Percentiles rank a stretch among this genome's conserved stretches.
phyloP scores from a whole-genome alignment of 148 eudicot species.

The Hydrangea macrophylla region DNA sequence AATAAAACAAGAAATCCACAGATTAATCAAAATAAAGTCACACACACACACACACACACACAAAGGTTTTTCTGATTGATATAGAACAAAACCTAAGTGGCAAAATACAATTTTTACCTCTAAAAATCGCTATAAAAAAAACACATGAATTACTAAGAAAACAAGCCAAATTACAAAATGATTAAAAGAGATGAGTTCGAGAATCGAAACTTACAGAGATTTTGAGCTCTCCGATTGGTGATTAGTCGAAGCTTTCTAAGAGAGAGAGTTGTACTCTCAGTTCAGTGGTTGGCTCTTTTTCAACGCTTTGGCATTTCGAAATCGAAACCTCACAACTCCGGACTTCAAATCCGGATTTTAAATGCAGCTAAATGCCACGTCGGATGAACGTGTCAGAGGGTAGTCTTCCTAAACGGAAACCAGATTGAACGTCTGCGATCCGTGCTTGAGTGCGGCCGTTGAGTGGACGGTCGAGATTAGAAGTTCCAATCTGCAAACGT shows the following conservation, averaged over 20 bases:
- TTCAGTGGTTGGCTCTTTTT: neutral
- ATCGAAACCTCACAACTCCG: constrained; percentile 22
- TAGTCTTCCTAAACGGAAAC: constrained; percentile 6
- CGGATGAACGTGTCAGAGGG: constrained; percentile 12
- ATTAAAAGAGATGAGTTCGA: neutral
- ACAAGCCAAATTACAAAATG: neutral
- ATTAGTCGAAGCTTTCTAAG: constrained; percentile 11
- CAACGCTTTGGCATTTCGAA: constrained; percentile 5
- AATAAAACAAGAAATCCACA: neutral
- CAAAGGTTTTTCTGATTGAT: too few relatives aligned
- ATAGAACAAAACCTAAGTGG: neutral
- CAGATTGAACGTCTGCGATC: constrained; percentile 25
- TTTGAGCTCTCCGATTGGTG: constrained; percentile 1
- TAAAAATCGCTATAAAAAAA: neutral
- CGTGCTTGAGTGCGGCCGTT: neutral
- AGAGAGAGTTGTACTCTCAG: constrained; percentile 8
- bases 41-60: too few relatives aligned
- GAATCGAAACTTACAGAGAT: constrained; percentile 31
- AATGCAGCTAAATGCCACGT: constrained; percentile 39
- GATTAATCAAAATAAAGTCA: neutral
- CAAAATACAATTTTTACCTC: constrained; percentile 17
- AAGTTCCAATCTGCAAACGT: too few relatives aligned
- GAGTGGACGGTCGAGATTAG: constrained; percentile 17
- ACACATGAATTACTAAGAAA: neutral
- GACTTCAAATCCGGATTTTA: constrained; percentile 53